Conservation (phyloP, 208 protist genomes). For the Crithidia sp. region DNA sequence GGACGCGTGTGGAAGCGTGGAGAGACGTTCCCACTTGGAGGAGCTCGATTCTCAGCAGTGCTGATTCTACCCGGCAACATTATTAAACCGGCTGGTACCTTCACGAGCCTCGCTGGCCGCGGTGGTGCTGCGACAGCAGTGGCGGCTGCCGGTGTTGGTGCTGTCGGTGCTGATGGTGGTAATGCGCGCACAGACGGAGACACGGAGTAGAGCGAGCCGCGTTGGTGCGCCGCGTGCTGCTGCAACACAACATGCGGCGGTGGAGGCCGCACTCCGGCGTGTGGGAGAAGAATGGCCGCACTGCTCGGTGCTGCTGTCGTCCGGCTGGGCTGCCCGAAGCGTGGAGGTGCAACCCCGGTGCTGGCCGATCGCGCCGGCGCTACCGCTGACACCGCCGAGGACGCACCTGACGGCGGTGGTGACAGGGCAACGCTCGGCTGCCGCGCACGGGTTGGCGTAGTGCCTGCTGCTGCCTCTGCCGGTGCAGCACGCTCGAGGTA, state of each 20-base stretch:
- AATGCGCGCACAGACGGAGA: conserved; percentile 1
- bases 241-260: neutral
- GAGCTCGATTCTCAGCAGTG: no score
- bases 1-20: neutral
- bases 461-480: neutral
- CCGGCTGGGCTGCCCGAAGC: no score
- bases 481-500: conserved; percentile 33
- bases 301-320: no score
- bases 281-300: no score
- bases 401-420: neutral
- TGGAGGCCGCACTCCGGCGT: neutral
- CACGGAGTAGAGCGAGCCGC: conserved; percentile 11
- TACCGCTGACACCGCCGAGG: neutral
- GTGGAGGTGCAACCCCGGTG: no score
- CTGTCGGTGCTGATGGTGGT: neutral
- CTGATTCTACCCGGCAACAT: no score
- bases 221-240: neutral
- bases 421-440: neutral
- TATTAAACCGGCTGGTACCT: neutral
- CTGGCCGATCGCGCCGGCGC: no score
- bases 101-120: neutral
- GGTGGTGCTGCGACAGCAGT: no score
- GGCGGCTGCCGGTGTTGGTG: no score
- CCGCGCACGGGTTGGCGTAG: conserved; percentile 6
- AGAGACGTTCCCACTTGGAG: no score